Evolutionary conservation across 176 grass and related monocot species (phyloP), one percentile per base, ranked within the genome.

Genomic region (Oryza longistaminata): DNA sequence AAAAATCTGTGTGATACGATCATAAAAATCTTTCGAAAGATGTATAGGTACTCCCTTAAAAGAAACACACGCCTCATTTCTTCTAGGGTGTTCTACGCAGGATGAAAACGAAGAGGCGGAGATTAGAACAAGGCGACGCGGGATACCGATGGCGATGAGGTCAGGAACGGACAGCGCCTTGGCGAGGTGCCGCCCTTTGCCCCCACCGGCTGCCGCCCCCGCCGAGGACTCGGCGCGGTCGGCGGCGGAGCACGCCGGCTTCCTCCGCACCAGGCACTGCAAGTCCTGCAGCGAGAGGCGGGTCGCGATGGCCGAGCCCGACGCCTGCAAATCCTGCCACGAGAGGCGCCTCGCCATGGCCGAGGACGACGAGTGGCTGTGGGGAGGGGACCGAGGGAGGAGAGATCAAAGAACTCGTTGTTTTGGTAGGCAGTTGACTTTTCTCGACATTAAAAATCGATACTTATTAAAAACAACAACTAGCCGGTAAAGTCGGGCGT

Each of bases 131-230:
- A 31, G 29, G 2, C 29, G 29, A 31, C 29, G 29, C 29, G 29
- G 29, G 29, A 34, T 88, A 95, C 96, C 93, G 27, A 93, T 92
- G 10, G 91, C 91, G 46, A 76, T 35, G 85, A 98, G 91, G 73
- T 92, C 85, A 9, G 85, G 76, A 88, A 95, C 66, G 40, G 96
- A 89, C 26, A 93, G 89, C 33, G 88, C 78, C 83, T 73, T 90
- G 19, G 96, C 87, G 17, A 98, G 91, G 68, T 27, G 48, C 40
- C 50, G 66, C 74, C 33, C 79, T 44, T 81, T 64, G 43, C 40
- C 64, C 21, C 61, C 66, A 14, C 39, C 85, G 0, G 39, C 82
- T 0, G 39, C 78, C 3, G 24, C 68, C 7, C 3, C 35, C 6
- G 13, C 21, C 9, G 39, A 40, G 16, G 9, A 5, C 16, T 19